Evolutionary conservation across 352 stramenopile genomes (phyloP), one percentile per base, ranked within the genome.

Genomic region (Phytopythium boreale): DNA sequence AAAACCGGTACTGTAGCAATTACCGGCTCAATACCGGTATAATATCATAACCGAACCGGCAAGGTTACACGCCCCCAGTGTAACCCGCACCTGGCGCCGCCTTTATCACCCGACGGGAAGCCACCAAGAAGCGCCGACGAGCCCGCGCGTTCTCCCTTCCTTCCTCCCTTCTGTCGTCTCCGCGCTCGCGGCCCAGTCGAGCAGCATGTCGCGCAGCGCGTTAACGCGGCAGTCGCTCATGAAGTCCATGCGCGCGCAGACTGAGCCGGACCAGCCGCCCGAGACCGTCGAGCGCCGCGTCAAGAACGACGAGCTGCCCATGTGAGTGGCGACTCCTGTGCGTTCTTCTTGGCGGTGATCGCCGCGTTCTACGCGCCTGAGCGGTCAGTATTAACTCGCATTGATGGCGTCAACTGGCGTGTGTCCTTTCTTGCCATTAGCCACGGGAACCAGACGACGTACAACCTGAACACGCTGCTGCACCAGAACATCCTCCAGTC

Each of bases 381-480:
- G 34, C 6, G 10, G 34, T 39, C 10, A 7, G 34, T 2, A n/a
- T n/a, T n/a, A 39, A 14, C 6, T 39, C 27, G 52, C 24, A 20
- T 22, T 46, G 8, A 12, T 4, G 4, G 14, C 24, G 63, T 37
- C 34, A 49, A 49, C 29, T 62, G 51, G 49, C 63, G 26, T 24
- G 37, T 53, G 20, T 12, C 22, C 14, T 61, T 31, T 60, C 20
- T 65, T 44, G 36, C 60, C 22, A 56, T 8, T 56, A 94, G 86
- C 56, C 82, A 93, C 59, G 92, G 92, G 50, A 97, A 95, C 68
- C 70, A 90, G 56, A 86, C 79, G 53, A 98, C 89, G 63, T 99
- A 98, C 78, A 98, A 99, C 65, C 76, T 99, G 17, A 98, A 99
- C 80, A 96, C 89, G 43, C 82, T 99, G 67, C 79, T 99, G 44